A percentile compares a stretch with the other conserved stretches of the same genome.
phyloP scores from a whole-genome alignment of 495 filamentous ascomycete genomes.

The Aspergillus taichungensis region DNA sequence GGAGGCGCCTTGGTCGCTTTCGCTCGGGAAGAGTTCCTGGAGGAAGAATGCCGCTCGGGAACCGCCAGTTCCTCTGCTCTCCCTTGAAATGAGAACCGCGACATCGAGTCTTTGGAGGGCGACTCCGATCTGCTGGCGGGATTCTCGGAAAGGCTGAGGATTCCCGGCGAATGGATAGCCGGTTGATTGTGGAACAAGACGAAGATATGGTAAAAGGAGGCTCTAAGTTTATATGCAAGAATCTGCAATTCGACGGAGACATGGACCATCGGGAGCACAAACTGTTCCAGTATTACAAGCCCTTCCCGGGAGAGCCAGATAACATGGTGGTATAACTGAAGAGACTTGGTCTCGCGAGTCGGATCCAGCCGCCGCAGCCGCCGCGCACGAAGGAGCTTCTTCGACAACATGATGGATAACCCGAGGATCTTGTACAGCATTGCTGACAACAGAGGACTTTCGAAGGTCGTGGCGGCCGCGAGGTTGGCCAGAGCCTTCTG shows the following conservation, averaged over 20 bases:
- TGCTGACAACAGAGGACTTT: conserved; percentile 67
- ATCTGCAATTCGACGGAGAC: conserved; percentile 71
- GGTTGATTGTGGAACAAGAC: conserved; percentile 88
- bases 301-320: conserved; percentile 94
- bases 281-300: conserved; percentile 74
- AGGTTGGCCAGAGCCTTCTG: conserved; percentile 90
- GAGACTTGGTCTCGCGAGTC: conserved; percentile 66
- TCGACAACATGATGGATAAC: conserved; percentile 78
- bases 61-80: conserved; percentile 10
- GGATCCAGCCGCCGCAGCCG: conserved; percentile 77
- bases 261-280: conserved; percentile 70
- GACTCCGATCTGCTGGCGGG: conserved; percentile 9
- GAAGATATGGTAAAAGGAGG: conserved; percentile 93
- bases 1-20: conserved; percentile 29
- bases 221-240: conserved; percentile 81
- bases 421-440: conserved; percentile 87
- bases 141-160: conserved; percentile 22
- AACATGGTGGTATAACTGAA: conserved; percentile 81
- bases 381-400: conserved; percentile 73
- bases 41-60: neutral
- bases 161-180: conserved; percentile 39
- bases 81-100: conserved; percentile 14
- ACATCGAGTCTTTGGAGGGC: conserved; percentile 24
- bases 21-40: conserved; percentile 6
- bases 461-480: conserved; percentile 60